These are phyloP conservation scores for Caryopteris hybrid DNA, from an alignment of 305 asterid species.

Conservation along the genomic window DNA sequence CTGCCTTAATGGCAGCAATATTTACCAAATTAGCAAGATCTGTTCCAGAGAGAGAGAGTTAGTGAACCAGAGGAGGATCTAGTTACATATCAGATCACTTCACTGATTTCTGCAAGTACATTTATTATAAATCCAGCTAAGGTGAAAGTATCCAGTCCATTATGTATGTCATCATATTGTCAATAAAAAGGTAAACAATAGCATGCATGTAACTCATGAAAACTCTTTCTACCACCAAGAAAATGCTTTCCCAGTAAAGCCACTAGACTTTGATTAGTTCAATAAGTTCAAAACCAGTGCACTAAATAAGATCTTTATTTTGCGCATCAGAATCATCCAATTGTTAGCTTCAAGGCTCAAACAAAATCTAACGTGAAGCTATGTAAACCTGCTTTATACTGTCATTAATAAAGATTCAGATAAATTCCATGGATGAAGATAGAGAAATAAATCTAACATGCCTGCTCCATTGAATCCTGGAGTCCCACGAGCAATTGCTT, in stretches of 20 bases:
- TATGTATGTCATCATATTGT: neutral
- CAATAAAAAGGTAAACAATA: neutral
- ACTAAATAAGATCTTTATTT: neutral
- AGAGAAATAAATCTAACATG: constrained; percentile 16
- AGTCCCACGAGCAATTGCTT: constrained; percentile 97
- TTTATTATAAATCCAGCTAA: neutral
- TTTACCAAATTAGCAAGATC: constrained; percentile 97
- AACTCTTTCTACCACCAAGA: neutral
- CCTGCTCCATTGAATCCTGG: constrained; percentile 99
- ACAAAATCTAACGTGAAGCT: neutral
- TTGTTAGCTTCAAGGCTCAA: neutral
- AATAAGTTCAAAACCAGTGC: neutral
- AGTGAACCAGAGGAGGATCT: constrained; percentile 8
- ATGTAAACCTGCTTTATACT: neutral
- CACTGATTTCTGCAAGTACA: neutral
- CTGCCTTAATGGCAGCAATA: constrained; percentile 98
- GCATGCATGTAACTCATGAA: neutral
- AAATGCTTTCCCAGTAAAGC: neutral
- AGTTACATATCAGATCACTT: neutral
- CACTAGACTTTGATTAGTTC: neutral
- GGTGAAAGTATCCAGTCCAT: neutral
- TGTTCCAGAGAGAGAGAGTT: constrained; percentile 41
- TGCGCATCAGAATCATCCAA: neutral
- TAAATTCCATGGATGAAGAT: neutral
- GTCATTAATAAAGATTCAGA: neutral